A percentile compares a stretch with the other conserved stretches of the same genome.
These are phyloP conservation scores for Flagelloscypha sp. DNA, from an alignment of 768 basidiomycete genomes.

Conservation along the genomic window DNA sequence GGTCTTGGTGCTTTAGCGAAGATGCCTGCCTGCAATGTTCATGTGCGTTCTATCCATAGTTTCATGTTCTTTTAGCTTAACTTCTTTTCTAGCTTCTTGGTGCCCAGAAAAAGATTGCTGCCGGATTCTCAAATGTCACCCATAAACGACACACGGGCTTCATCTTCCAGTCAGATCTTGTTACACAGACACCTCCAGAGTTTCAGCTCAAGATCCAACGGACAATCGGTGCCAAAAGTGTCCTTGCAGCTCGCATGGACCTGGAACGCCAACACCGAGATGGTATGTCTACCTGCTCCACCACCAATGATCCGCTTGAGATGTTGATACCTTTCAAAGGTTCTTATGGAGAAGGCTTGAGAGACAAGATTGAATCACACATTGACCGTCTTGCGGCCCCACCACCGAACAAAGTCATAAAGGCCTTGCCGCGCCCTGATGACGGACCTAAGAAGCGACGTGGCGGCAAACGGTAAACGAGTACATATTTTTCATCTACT, in stretches of 20 bases:
- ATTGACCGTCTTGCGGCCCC: slow-evolving; percentile 90
- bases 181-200: slow-evolving; percentile 79
- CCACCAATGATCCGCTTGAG: neutral
- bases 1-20: slow-evolving; percentile 85
- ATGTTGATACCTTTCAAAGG: slow-evolving; percentile 27
- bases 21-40: slow-evolving; percentile 93
- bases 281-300: slow-evolving; percentile 39
- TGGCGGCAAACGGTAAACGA: slow-evolving; percentile 81
- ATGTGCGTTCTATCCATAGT: slow-evolving; percentile 44
- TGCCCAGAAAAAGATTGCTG: slow-evolving; percentile 85
- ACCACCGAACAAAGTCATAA: slow-evolving; percentile 86
- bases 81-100: slow-evolving; percentile 65
- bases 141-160: slow-evolving; percentile 94
- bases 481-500: neutral
- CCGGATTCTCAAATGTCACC: slow-evolving; percentile 83
- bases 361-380: slow-evolving; percentile 88
- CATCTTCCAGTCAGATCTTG: slow-evolving; percentile 88
- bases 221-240: slow-evolving; percentile 87
- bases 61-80: neutral
- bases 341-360: slow-evolving; percentile 70
- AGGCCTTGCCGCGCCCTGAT: slow-evolving; percentile 89
- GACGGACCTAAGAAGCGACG: slow-evolving; percentile 94
- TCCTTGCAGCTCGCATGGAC: slow-evolving; percentile 89
- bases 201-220: slow-evolving; percentile 89
- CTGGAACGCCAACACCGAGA: slow-evolving; percentile 77